A percentile compares a stretch with the other conserved stretches of the same genome.
Conservation (phyloP, 108 stramenopile genomes). For the Skeletonema potamos region DNA sequence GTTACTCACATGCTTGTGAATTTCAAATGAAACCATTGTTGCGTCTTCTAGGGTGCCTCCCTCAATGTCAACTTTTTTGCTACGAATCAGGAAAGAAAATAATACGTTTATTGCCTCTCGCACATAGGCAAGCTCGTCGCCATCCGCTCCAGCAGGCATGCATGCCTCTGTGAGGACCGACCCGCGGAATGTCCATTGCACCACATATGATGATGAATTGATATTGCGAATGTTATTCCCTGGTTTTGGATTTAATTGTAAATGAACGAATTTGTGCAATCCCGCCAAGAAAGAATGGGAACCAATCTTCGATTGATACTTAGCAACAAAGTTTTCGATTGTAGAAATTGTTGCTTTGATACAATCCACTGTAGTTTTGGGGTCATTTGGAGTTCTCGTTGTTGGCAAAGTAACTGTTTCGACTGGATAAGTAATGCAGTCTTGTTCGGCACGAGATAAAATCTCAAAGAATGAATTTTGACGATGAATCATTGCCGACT, state of each 20-base stretch:
- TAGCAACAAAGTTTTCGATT: conserved; percentile 29
- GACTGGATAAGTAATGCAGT: neutral
- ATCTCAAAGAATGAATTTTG: conserved; percentile 29
- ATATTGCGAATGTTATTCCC: neutral
- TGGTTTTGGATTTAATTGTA: conserved; percentile 22
- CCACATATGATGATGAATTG: conserved; percentile 15
- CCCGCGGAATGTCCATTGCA: conserved; percentile 42
- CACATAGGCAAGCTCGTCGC: conserved; percentile 27
- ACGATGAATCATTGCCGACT: conserved; percentile 33
- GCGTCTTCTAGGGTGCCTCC: conserved; percentile 5
- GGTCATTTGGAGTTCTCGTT: neutral
- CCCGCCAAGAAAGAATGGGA: conserved; percentile 46
- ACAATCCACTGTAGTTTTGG: conserved; percentile 17
- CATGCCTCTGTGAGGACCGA: conserved; percentile 45
- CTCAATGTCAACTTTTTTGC: conserved; percentile 30
- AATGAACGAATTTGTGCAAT: conserved; percentile 28
- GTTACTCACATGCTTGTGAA: conserved; percentile 38
- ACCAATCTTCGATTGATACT: conserved; percentile 41
- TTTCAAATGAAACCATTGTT: conserved; percentile 28
- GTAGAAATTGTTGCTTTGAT: conserved; percentile 14
- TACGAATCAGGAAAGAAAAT: conserved; percentile 38
- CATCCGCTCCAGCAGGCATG: conserved; percentile 2
- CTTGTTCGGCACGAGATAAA: conserved; percentile 6
- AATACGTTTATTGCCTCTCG: conserved; percentile 33
- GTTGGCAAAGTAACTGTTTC: neutral